These are phyloP conservation scores for Pyrenophora seminiperda DNA, from an alignment of 2,329 filamentous ascomycete genomes.

Conservation along the genomic window DNA sequence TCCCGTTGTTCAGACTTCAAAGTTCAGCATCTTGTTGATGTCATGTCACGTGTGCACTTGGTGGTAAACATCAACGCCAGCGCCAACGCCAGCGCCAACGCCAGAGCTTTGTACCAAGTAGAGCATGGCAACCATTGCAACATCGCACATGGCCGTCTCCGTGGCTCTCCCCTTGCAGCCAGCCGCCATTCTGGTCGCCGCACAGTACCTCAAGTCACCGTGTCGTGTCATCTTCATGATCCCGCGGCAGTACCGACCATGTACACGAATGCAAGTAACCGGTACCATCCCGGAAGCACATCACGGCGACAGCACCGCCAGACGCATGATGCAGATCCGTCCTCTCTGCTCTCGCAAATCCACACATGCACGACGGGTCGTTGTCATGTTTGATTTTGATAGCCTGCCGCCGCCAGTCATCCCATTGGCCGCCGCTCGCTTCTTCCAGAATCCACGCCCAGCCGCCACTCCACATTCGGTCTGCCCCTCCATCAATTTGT, in stretches of 20 bases:
- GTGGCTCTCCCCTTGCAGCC: too few species aligned
- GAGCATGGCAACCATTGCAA: too few species aligned
- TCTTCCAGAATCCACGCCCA: constrained; percentile 20
- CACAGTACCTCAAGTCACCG: too few species aligned
- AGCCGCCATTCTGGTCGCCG: too few species aligned
- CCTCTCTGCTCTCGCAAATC: constrained; percentile 18
- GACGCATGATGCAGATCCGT: constrained; percentile 28
- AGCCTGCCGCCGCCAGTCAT: constrained; percentile 1
- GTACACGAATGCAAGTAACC: constrained; percentile 32
- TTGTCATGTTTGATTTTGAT: constrained; percentile 21
- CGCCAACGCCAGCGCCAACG: too few species aligned
- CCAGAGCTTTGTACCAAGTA: too few species aligned
- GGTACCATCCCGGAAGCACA: constrained; percentile 36
- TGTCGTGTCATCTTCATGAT: not conserved
- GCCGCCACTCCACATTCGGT: constrained; percentile 26
- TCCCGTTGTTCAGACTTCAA: too few species aligned
- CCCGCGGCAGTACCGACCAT: constrained; percentile 20
- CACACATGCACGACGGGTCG: constrained; percentile 5
- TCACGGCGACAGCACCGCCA: constrained; percentile 27
- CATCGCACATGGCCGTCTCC: too few species aligned
- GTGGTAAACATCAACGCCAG: too few species aligned
- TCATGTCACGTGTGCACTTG: too few species aligned
- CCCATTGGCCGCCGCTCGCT: constrained; percentile 29
- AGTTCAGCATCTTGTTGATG: too few species aligned
- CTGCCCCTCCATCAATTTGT: constrained; percentile 26